Percentiles rank a stretch among this genome's conserved stretches.
These are phyloP conservation scores for Talaromyces sp. DNA, from an alignment of 2,329 filamentous ascomycete species.

Conservation along the genomic window DNA sequence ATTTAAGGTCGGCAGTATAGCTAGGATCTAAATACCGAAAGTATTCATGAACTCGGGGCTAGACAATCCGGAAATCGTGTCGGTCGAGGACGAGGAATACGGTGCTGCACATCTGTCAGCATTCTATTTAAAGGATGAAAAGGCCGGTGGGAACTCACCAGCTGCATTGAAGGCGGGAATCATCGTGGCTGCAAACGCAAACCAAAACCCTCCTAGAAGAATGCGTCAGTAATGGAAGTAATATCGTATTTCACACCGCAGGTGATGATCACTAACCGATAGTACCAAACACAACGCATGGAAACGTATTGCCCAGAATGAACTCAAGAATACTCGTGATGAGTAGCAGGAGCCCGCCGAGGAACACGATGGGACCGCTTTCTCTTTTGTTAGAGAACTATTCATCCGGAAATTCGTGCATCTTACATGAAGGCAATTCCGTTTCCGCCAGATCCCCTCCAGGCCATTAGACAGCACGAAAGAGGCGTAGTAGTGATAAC, in stretches of 20 bases:
- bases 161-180: constrained; percentile 54
- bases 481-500: constrained; percentile 50
- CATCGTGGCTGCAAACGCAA: constrained; percentile 55
- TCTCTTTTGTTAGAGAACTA: background rate
- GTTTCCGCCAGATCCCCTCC: constrained; percentile 40
- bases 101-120: constrained; percentile 20
- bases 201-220: constrained; percentile 49
- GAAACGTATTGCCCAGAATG: constrained; percentile 58
- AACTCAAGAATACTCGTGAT: constrained; percentile 56
- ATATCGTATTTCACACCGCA: background rate
- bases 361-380: background rate
- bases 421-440: constrained; percentile 13
- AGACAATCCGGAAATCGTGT: constrained; percentile 26
- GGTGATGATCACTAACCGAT: constrained; percentile 39
- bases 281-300: constrained; percentile 55
- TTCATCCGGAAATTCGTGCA: background rate
- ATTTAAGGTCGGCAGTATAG: background rate
- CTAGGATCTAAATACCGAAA: background rate
- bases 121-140: background rate
- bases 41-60: constrained; percentile 17
- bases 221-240: constrained; percentile 2
- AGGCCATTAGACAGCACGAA: constrained; percentile 53
- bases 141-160: constrained; percentile 30
- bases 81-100: constrained; percentile 25
- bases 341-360: constrained; percentile 52